A percentile compares a stretch with the other conserved stretches of the same genome.
These are phyloP conservation scores for Penicillium verhagenii DNA, from an alignment of 495 filamentous ascomycete species.

Conservation along the genomic window DNA sequence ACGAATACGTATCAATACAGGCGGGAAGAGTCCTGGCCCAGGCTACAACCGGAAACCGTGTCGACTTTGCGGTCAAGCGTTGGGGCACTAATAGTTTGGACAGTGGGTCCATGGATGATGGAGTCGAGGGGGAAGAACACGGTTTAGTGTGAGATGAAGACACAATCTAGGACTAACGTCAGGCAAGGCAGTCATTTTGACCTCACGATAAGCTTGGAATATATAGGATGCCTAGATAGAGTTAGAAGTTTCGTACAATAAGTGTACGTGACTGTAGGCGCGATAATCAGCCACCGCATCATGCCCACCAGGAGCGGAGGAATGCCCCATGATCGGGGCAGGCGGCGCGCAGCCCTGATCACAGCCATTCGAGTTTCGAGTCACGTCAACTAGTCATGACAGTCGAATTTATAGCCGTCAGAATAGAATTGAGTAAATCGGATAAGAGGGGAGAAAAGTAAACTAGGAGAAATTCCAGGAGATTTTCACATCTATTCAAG, in stretches of 20 bases:
- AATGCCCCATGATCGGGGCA: conserved; percentile 25
- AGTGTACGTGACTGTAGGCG: background rate
- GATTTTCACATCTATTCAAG: too few species aligned
- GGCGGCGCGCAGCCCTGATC: conserved; percentile 23
- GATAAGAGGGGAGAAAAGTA: background rate
- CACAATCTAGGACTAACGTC: background rate
- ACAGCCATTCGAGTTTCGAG: background rate
- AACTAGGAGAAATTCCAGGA: too few species aligned
- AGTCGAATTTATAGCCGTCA: background rate
- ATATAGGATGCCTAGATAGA: background rate
- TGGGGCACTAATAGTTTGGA: conserved; percentile 20
- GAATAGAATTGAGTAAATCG: background rate
- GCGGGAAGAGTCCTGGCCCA: too few species aligned
- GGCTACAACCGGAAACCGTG: background rate
- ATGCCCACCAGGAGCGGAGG: background rate
- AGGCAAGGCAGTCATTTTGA: background rate
- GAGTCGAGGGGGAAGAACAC: conserved; percentile 2
- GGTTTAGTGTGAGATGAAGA: too few species aligned
- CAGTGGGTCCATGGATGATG: conserved; percentile 22
- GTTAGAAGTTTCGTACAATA: background rate
- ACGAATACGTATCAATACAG: too few species aligned
- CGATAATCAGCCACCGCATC: conserved; percentile 2
- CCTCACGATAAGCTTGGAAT: too few species aligned
- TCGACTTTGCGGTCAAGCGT: conserved; percentile 30
- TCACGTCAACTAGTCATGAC: background rate